Conservation (phyloP, 2,329 filamentous ascomycete species). For the Myotisia sp. region DNA sequence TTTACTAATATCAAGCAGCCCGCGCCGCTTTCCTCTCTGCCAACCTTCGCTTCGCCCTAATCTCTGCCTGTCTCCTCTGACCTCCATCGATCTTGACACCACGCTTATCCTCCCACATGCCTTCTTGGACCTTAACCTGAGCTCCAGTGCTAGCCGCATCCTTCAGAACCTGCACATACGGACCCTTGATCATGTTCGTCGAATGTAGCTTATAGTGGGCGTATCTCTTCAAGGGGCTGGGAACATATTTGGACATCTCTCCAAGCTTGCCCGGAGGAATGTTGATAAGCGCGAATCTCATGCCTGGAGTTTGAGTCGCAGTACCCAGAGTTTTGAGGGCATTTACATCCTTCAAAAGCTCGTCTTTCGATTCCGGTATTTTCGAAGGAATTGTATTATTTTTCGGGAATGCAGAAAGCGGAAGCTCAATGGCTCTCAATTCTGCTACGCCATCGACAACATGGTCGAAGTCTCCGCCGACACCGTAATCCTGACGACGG, state of each 20-base stretch:
- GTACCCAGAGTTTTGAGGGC: conserved; percentile 13
- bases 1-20: too few species aligned
- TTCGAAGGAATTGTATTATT: background rate
- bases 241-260: conserved; percentile 23
- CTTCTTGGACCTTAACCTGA: conserved; percentile 58
- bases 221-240: conserved; percentile 43
- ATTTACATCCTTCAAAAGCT: background rate
- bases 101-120: conserved; percentile 80
- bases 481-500: conserved; percentile 58
- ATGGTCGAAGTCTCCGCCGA: conserved; percentile 66
- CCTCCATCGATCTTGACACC: conserved; percentile 92
- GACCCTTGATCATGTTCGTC: conserved; percentile 57
- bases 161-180: conserved; percentile 56
- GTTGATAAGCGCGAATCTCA: conserved; percentile 47
- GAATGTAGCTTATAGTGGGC: conserved; percentile 54
- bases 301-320: conserved; percentile 40
- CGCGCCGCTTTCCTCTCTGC: conserved; percentile 49
- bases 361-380: background rate
- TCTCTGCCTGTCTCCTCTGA: conserved; percentile 74
- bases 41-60: conserved; percentile 71
- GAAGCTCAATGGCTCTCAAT: conserved; percentile 44
- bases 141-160: conserved; percentile 46
- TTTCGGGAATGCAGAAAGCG: conserved; percentile 19
- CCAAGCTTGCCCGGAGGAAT: conserved; percentile 41
- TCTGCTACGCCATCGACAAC: conserved; percentile 51